phyloP scores from a whole-genome alignment of 192 early-diverging fungal genomes.

The Mortierella antarctica region DNA sequence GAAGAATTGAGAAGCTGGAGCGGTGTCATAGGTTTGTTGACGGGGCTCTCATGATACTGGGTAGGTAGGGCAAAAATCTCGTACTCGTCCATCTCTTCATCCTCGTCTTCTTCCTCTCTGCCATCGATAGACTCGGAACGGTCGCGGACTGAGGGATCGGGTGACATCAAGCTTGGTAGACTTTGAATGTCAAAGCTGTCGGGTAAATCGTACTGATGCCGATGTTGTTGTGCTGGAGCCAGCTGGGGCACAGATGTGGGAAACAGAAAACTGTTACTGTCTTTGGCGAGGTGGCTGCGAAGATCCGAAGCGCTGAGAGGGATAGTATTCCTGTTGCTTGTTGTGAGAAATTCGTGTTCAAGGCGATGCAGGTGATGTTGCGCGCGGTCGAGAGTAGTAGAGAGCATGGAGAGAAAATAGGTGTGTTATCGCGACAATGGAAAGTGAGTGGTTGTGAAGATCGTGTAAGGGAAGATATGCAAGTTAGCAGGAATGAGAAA shows the following conservation, averaged over 20 bases:
- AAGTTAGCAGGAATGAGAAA: not conserved
- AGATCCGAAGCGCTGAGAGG: not conserved
- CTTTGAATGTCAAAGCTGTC: conserved; percentile 1
- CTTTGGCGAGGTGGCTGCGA: not conserved
- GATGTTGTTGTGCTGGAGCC: not conserved
- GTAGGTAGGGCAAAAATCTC: conserved; percentile 9
- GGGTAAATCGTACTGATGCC: not conserved
- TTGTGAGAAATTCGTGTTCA: not conserved
- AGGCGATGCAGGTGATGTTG: not conserved
- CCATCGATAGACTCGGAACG: conserved; percentile 10
- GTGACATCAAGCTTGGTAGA: conserved; percentile 16
- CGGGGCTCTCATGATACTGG: not conserved
- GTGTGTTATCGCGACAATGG: not conserved
- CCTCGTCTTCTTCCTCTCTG: conserved; percentile 10
- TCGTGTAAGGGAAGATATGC: not conserved
- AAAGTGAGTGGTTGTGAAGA: not conserved
- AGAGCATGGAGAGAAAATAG: conserved; percentile 5
- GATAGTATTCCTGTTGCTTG: not conserved
- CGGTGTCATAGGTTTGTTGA: conserved; percentile 3
- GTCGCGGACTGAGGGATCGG: conserved; percentile 6
- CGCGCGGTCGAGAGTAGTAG: not conserved
- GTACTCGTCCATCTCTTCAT: conserved; percentile 23
- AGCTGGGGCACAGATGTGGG: too few relatives aligned
- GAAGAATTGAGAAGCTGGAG: not conserved
- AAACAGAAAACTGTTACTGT: too few relatives aligned